Percentiles rank a stretch among this genome's conserved stretches.
phyloP scores from a whole-genome alignment of 176 grass and related monocot genomes.

The Raddia guianensis region DNA sequence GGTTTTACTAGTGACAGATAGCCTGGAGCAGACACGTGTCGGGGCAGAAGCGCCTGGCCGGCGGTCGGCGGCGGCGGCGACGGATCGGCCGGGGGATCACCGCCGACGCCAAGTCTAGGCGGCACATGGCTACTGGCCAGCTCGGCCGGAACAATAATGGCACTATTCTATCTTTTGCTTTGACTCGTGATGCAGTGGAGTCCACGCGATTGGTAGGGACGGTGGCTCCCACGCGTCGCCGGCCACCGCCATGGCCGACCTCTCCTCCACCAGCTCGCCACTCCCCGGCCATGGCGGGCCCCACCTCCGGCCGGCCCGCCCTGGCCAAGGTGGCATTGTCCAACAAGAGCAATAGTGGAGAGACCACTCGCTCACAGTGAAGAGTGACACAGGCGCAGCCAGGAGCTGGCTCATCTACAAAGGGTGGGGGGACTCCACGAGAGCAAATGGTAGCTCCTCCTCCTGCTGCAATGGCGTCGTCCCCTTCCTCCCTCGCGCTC shows the following conservation, averaged over 20 bases:
- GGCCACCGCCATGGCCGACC: slow-evolving; percentile 35
- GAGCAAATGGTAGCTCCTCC: slow-evolving; percentile 21
- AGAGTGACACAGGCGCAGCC: too few relatives aligned
- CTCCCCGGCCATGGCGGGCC: slow-evolving; percentile 9
- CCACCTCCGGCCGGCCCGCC: slow-evolving; percentile 5
- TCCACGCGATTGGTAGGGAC: background rate
- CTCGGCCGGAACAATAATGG: background rate
- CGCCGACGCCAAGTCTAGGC: background rate
- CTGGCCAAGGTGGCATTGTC: slow-evolving; percentile 18
- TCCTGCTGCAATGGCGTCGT: slow-evolving; percentile 32
- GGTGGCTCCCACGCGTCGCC: slow-evolving; percentile 40
- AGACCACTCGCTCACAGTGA: background rate
- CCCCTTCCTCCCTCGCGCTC: slow-evolving; percentile 25
- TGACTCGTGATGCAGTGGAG: slow-evolving; percentile 11
- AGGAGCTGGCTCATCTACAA: background rate
- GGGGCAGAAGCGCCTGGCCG: background rate
- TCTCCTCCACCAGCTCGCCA: background rate
- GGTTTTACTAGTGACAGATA: background rate
- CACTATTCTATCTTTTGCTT: background rate
- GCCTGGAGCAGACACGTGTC: slow-evolving; percentile 1
- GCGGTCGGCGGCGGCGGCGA: slow-evolving; percentile 11
- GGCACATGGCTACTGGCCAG: slow-evolving; percentile 30
- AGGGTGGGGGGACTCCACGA: slow-evolving; percentile 22
- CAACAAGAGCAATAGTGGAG: background rate
- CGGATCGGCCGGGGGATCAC: background rate